Base-by-base conservation (phyloP, 108 stramenopile genomes). In the Nannochloropsis gaditana region DNA sequence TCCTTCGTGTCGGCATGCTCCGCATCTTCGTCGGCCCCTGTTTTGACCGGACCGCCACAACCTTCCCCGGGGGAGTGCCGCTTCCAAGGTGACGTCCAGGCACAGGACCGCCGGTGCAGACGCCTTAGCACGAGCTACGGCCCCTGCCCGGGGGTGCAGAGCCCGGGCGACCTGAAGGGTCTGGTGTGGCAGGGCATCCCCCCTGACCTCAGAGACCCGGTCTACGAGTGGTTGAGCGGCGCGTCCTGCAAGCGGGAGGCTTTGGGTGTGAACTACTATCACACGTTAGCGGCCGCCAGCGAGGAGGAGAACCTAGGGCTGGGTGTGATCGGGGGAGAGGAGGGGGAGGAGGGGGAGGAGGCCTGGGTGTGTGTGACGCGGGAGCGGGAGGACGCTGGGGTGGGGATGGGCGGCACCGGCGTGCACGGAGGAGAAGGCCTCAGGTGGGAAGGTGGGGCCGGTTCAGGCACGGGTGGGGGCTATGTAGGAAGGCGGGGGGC, bases 151-250 rank as follows among this genome's bases (percentile, higher is more conserved):
- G 31, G 31, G 31, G 31, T 31, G 31, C 31, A 31, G 31, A 31
- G 31, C 31, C 31, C 31, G 31, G 31, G 31, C 31, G 31, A 31
- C 2, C n/a, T 73, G n/a, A 73, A 73, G 59, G 6, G 19, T 2
- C n/a, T 73, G n/a, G 59, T 73, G 19, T 73, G 59, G 59, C 19
- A 73, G 19, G 59, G 59, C 59, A 8, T 73, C 4, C 59, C 59
- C 6, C 19, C 59, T 4, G 59, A 73, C 8, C 59, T 73, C n/a
- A 15, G 59, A n/a, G 59, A 73, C n/a, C n/a, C 59, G 15, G 59
- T 73, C 59, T 73, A 73, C 59, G 19, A 73, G n/a, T 73, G 59
- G 59, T 6, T 73, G 59, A 73, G 59, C 59, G 59, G 59, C 59
- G 59, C 59, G 59, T n/a, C 15, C 4, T 15, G 19, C 59, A 73